Percentiles rank a stretch among this genome's conserved stretches.
phyloP scores from a whole-genome alignment of 129 eudicot genomes.

The Gnaphalium uliginosum region DNA sequence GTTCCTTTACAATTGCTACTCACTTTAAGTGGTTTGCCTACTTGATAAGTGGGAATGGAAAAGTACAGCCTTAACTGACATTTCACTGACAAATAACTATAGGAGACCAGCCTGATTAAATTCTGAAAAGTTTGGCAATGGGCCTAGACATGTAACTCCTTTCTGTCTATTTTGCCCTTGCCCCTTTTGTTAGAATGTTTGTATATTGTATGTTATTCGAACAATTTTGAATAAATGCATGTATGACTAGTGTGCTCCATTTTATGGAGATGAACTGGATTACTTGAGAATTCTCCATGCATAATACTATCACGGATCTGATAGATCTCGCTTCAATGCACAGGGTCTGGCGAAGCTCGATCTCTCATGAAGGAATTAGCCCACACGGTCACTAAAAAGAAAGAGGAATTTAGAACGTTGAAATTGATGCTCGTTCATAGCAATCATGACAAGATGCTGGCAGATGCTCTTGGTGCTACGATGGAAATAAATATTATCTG shows the following conservation, averaged over 20 bases:
- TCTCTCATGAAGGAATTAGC: constrained; percentile 76
- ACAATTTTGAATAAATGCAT: constrained; percentile 15
- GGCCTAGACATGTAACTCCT: no score
- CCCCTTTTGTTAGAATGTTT: not conserved
- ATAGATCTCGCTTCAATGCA: constrained; percentile 29
- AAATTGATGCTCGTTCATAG: constrained; percentile 69
- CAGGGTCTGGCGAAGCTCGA: constrained; percentile 96
- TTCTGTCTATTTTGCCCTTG: not conserved
- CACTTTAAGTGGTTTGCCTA: not conserved
- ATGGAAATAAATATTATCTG: constrained; percentile 64
- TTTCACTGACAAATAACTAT: not conserved
- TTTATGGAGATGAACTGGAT: not conserved
- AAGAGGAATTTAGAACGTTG: constrained; percentile 49
- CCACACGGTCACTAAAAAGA: constrained; percentile 42
- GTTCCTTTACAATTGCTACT: not conserved
- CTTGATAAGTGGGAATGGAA: not conserved
- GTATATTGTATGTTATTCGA: not conserved
- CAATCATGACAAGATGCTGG: constrained; percentile 60
- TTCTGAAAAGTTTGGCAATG: not conserved
- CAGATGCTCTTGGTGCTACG: constrained; percentile 82
- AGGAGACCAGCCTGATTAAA: not conserved
- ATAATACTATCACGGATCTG: constrained; percentile 16
- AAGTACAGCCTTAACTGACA: not conserved
- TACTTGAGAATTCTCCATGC: not conserved
- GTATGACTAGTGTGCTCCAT: not conserved